These are phyloP conservation scores for Hamamelis virginiana DNA, from an alignment of 164 flowering plant species.

Conservation along the genomic window DNA sequence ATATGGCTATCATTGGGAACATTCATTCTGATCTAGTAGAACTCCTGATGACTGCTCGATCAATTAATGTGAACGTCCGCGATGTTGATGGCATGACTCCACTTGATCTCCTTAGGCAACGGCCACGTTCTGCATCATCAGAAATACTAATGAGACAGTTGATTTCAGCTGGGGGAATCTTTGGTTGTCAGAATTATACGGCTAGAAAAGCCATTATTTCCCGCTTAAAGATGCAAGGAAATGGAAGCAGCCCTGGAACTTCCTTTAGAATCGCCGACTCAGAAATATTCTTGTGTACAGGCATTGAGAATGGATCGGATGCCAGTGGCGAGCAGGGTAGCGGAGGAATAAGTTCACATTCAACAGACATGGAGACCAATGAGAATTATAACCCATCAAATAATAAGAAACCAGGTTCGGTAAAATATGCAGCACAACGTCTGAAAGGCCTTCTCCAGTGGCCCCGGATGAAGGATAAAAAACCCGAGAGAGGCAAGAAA, in stretches of 20 bases:
- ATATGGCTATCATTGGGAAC: slow-evolving; percentile 57
- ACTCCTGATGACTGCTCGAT: slow-evolving; percentile 44
- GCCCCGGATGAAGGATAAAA: slow-evolving; percentile 52
- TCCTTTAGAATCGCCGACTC: slow-evolving; percentile 48
- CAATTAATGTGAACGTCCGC: slow-evolving; percentile 46
- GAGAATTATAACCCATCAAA: slow-evolving; percentile 20
- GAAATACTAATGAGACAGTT: slow-evolving; percentile 49
- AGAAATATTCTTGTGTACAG: slow-evolving; percentile 52
- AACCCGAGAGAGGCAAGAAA: slow-evolving; percentile 24
- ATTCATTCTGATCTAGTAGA: slow-evolving; percentile 50
- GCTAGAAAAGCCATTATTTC: slow-evolving; percentile 49
- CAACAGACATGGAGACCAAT: slow-evolving; percentile 21
- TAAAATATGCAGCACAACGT: slow-evolving; percentile 51
- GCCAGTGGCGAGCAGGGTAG: slow-evolving; percentile 18
- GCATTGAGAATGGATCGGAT: slow-evolving; percentile 37
- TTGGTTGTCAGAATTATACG: slow-evolving; percentile 39
- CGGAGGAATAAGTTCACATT: slow-evolving; percentile 22
- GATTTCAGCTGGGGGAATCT: slow-evolving; percentile 63
- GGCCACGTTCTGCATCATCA: slow-evolving; percentile 51
- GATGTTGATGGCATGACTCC: slow-evolving; percentile 59
- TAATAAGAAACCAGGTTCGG: slow-evolving; percentile 26
- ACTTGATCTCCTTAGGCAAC: slow-evolving; percentile 56
- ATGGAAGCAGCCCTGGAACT: slow-evolving; percentile 60
- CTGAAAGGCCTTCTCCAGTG: slow-evolving; percentile 66
- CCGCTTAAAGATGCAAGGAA: slow-evolving; percentile 47